Conservation (phyloP, 2,329 filamentous ascomycete genomes). For the Botrytis pseudocinerea region DNA sequence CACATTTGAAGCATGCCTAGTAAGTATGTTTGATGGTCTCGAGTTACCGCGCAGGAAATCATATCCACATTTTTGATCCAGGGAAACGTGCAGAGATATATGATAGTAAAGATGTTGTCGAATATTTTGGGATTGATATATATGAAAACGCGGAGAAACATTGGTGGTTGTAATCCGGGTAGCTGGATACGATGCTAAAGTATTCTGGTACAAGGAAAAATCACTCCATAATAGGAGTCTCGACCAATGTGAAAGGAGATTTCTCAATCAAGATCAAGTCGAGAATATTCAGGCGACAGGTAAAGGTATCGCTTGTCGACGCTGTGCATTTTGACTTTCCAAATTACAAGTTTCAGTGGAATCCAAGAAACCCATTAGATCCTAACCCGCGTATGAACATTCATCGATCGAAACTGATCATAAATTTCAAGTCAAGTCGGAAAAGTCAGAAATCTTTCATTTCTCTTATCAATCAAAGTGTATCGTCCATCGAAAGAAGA, state of each 20-base stretch:
- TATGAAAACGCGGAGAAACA: background rate
- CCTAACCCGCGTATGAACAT: background rate
- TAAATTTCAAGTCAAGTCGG: background rate
- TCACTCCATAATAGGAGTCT: background rate
- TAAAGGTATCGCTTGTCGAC: too few relatives aligned
- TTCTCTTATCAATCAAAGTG: too few relatives aligned
- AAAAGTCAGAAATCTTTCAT: background rate
- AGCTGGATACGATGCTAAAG: background rate
- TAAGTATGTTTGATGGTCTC: background rate
- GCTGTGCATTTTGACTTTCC: background rate
- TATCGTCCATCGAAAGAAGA: too few relatives aligned
- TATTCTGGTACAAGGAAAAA: background rate
- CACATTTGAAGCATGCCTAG: background rate
- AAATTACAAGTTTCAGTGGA: background rate
- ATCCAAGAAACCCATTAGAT: fast-evolving
- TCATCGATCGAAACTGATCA: background rate
- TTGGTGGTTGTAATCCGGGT: background rate
- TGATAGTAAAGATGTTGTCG: background rate
- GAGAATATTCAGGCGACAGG: background rate
- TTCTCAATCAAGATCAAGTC: background rate
- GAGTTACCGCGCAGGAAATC: background rate
- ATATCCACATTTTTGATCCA: background rate
- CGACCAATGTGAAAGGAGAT: background rate
- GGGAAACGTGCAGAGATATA: background rate
- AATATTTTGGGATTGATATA: background rate